Conservation (phyloP, 768 basidiomycete species). For the Mycena indigotica region DNA sequence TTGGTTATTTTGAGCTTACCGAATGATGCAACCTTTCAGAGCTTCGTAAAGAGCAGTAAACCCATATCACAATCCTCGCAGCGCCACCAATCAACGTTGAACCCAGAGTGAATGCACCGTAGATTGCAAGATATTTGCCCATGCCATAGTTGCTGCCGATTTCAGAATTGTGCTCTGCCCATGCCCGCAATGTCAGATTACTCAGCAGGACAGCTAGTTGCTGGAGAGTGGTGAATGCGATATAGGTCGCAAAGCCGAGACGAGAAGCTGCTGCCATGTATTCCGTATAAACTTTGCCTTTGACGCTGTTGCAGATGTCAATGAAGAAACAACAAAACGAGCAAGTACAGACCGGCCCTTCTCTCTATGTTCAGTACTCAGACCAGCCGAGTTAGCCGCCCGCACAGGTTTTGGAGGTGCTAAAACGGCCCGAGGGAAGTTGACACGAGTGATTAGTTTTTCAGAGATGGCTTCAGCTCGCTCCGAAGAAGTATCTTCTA, state of each 20-base stretch:
- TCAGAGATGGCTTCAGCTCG: slow-evolving; percentile 45
- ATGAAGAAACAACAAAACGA: background rate
- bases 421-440: slow-evolving; percentile 60
- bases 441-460: slow-evolving; percentile 57
- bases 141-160: slow-evolving; percentile 60
- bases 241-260: slow-evolving; percentile 64
- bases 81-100: slow-evolving; percentile 56
- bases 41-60: slow-evolving; percentile 74
- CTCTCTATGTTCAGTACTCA: slow-evolving; percentile 72
- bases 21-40: slow-evolving; percentile 76
- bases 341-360: slow-evolving; percentile 51
- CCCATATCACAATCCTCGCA: slow-evolving; percentile 70
- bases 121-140: slow-evolving; percentile 59
- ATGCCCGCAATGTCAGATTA: slow-evolving; percentile 71
- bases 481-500: slow-evolving; percentile 28
- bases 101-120: slow-evolving; percentile 67
- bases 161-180: slow-evolving; percentile 78
- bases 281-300: slow-evolving; percentile 68
- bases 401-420: slow-evolving; percentile 44
- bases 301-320: slow-evolving; percentile 45
- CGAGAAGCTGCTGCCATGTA: slow-evolving; percentile 83
- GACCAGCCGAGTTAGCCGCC: slow-evolving; percentile 43
- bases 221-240: slow-evolving; percentile 54
- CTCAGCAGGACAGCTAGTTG: slow-evolving; percentile 64
- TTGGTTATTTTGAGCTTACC: slow-evolving; percentile 41